Percentiles rank a stretch among this genome's conserved stretches.
Conservation (phyloP, 768 basidiomycete genomes). For the Leccinum arenicola region DNA sequence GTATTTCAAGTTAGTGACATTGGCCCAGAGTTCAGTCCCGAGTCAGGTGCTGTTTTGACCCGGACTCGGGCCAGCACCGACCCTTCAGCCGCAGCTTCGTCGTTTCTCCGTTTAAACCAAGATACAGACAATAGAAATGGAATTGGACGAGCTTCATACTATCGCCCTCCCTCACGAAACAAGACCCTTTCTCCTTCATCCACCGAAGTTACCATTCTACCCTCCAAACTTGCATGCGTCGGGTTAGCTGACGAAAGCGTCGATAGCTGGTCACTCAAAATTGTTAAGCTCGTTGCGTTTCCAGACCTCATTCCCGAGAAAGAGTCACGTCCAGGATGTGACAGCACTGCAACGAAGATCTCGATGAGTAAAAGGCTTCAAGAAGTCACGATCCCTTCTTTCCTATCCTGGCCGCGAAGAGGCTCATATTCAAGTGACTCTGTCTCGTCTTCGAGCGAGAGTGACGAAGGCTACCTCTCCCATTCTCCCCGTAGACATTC, state of each 20-base stretch:
- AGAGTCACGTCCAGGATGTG: conserved; percentile 6
- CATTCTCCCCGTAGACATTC: conserved; percentile 48
- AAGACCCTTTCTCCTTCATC: conserved; percentile 55
- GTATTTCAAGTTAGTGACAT: conserved; percentile 29
- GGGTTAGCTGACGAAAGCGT: conserved; percentile 67
- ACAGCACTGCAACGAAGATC: conserved; percentile 2
- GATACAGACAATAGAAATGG: conserved; percentile 4
- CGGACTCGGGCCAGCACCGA: conserved; percentile 43
- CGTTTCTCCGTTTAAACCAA: conserved; percentile 7
- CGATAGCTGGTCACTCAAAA: conserved; percentile 73
- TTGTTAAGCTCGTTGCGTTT: conserved; percentile 74
- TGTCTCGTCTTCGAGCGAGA: conserved; percentile 36
- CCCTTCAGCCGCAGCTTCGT: conserved; percentile 21
- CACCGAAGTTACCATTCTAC: conserved; percentile 58
- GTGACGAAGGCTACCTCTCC: conserved; percentile 53
- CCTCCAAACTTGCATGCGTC: conserved; percentile 74
- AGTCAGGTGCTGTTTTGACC: conserved; percentile 47
- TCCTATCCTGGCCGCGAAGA: conserved; percentile 23
- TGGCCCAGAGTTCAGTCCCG: conserved; percentile 29
- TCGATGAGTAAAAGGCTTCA: conserved; percentile 9
- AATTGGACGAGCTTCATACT: conserved; percentile 1
- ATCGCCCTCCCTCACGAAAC: conserved; percentile 25
- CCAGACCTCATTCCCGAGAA: conserved; percentile 60
- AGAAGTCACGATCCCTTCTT: conserved; percentile 17
- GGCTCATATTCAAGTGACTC: conserved; percentile 26